phyloP scores from a whole-genome alignment of 2,329 filamentous ascomycete genomes.

The Neofusicoccum laricinum region DNA sequence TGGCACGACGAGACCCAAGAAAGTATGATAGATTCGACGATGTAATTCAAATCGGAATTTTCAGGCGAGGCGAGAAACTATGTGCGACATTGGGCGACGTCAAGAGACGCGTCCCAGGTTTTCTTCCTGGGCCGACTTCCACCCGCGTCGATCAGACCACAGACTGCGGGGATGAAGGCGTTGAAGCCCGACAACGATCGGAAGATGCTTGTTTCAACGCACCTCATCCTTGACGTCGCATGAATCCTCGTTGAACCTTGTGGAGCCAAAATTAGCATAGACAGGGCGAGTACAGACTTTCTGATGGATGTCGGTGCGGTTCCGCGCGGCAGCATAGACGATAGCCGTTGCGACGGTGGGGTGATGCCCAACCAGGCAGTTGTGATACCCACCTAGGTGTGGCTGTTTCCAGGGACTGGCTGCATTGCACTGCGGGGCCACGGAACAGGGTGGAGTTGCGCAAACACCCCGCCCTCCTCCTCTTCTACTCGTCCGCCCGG shows the following conservation, averaged over 20 bases:
- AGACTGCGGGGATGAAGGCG: background rate
- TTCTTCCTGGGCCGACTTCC: background rate
- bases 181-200: background rate
- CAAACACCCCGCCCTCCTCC: too few species aligned
- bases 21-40: slow-evolving; percentile 13
- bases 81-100: background rate
- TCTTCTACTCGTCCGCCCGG: too few species aligned
- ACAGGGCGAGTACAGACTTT: background rate
- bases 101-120: background rate
- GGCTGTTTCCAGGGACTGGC: too few species aligned
- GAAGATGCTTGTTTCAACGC: background rate
- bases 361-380: background rate
- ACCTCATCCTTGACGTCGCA: background rate
- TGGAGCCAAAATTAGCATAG: background rate
- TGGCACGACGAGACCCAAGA: slow-evolving; percentile 1
- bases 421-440: too few species aligned
- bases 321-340: background rate
- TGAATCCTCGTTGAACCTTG: background rate
- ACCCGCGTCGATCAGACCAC: slow-evolving; percentile 3
- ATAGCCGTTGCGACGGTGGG: background rate
- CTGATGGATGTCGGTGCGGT: background rate
- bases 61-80: background rate
- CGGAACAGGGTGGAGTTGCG: too few species aligned
- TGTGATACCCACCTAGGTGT: background rate
- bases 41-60: background rate